Percentiles rank a stretch among this genome's conserved stretches.
phyloP scores from a whole-genome alignment of 2,329 filamentous ascomycete genomes.

The Fusarium gaditjirri region DNA sequence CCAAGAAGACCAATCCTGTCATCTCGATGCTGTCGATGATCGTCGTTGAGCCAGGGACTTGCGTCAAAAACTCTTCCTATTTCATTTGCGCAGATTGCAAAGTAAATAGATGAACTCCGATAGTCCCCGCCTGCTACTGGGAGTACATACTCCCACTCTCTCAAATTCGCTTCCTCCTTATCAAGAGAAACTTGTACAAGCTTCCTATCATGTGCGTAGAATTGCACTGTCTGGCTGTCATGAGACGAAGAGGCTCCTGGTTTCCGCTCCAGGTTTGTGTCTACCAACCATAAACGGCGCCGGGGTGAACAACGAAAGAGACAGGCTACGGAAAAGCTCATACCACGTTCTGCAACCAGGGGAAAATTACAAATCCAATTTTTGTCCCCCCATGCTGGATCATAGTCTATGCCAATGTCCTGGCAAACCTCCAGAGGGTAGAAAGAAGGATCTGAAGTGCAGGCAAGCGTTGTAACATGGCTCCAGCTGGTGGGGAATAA shows the following conservation, averaged over 20 bases:
- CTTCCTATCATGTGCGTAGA: neutral
- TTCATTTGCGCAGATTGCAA: neutral
- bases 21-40: neutral
- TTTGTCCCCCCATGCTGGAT: too few species aligned
- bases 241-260: neutral
- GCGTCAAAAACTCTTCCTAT: too few species aligned
- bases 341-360: too few species aligned
- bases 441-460: neutral
- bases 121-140: neutral
- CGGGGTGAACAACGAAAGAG: too few species aligned
- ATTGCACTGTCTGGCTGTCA: neutral
- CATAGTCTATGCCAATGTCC: neutral
- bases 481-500: neutral
- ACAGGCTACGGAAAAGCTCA: fast-evolving
- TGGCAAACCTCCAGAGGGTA: neutral
- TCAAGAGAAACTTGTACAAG: neutral
- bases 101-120: neutral
- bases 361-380: too few species aligned
- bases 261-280: neutral
- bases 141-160: neutral
- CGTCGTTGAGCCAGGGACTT: too few species aligned
- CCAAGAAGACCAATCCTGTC: neutral
- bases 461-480: fast-evolving
- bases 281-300: neutral
- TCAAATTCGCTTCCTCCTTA: neutral